Base-by-base conservation (phyloP, 2,329 filamentous ascomycete species). In the Aspergillus neoniger region DNA sequence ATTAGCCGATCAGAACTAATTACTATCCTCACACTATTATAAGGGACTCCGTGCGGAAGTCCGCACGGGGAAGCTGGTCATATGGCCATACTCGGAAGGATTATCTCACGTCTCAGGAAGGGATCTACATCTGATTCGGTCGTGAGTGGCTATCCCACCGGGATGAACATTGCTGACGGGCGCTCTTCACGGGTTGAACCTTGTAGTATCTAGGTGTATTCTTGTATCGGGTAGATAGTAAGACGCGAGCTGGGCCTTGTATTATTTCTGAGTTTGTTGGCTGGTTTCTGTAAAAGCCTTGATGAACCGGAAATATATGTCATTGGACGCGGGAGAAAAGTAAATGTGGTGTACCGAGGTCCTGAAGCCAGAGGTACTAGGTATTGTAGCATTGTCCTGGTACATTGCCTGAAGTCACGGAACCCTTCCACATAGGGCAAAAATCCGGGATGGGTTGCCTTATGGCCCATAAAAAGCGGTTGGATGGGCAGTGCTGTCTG, bases 131-230 rank as follows among this genome's bases (percentile, higher is more conserved):
- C 3, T 8, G 5, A 6, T 17, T 10, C 30, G 15, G 5, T 15
- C 6, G 10, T 55, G 21, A 55, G 39, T 55, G 53, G 53, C 30
- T 5, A 55, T 55, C 53, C 53, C 53, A 47, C 53, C 53, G 53
- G 53, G 53, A 55, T 25, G 19, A 47, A 41, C 39, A 53, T n/a
- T 53, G 50, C 32, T 30, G 15, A 41, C 32, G 32, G 32, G 32
- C 32, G 10, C 9, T 44, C 41, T 44, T 44, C 41, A 44, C 41
- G 9, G 32, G 5, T 36, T 14, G 32, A 36, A 36, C 32, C 32
- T 36, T 21, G 19, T 21, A 25, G 1, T 14, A 36, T 12, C 12
- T 5, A 12, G 30, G 30, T 2, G 12, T 14, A 14, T 1, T 0
- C 6, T 36, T 1, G 30, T 36, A 36, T 36, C 1, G 5, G 4